Base-by-base conservation (phyloP, 1,284 basidiomycete genomes). In the Fomitopsis schrenkii region DNA sequence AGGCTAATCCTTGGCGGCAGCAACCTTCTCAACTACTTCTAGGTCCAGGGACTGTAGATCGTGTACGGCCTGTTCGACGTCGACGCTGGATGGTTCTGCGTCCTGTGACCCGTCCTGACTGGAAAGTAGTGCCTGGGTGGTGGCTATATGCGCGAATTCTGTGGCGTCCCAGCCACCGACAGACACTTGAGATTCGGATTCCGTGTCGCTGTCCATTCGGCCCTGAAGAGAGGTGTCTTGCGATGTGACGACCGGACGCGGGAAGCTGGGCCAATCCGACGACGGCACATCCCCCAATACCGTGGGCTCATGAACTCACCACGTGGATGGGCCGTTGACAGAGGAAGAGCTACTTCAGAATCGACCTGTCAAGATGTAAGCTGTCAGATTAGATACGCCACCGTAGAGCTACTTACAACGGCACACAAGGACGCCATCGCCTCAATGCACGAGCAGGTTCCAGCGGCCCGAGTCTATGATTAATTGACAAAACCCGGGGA, bases 201-300 rank as follows among this genome's bases (percentile, higher is more conserved):
- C 74, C 12, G 73, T 74, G 33, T 71, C 70, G 53, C 71, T 75
- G 57, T 68, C 67, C 58, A 53, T 61, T 2, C 35, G 3, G 12
- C 33, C 30, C 33, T 28, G 61, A 28, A 28, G 44, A 36, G 28
- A 26, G 30, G 41, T 46, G 56, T 46, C 45, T 12, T 26, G 45
- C 38, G 38, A 40, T 40, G 38, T 3, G 22, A 22, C 9, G 38
- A 15, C 38, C 17, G 14, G 22, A 38, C 5, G 40, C 54, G n/a
- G 9, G 40, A 17, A 3, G 54, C 2, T n/a, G 33, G 7, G 45
- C 10, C 2, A 3, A n/a, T 12, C n/a, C 33, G n/a, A 56, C 28
- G 15, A 19, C n/a, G 17, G 26, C 17, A 42, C 7, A 7, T 35
- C 38, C 15, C 8, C 4, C 36, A n/a, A 7, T 40, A 19, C 17